Base-by-base conservation (phyloP, 2,329 filamentous ascomycete species). In the Lasiodiplodia citricola region DNA sequence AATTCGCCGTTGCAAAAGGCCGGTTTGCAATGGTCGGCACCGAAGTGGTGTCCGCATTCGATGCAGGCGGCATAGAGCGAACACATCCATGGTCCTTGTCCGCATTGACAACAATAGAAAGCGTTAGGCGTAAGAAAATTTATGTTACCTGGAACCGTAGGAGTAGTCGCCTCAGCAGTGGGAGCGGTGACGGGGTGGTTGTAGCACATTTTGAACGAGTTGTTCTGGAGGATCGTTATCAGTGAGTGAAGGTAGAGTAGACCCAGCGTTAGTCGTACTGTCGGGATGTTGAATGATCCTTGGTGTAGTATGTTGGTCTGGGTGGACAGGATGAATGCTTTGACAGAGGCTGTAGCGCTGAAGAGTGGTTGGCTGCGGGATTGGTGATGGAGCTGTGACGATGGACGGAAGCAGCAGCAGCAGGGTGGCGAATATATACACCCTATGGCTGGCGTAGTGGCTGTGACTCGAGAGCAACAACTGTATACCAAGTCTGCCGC, bases 21-120 rank as follows among this genome's bases (percentile, higher is more conserved):
- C 21, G 63, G 51, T 0, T 11, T 41, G 51, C 63, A 56, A 54
- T 54, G 51, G 3, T 16, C 44, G 6, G 63, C 8, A n/a, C 18
- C 23, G 23, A 66, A 66, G 3, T 55, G 54, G 13, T 67, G 65
- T 25, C 54, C 65, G n/a, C 65, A 58, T 11, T 58, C n/a, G 18
- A 51, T 51, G 14, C 65, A 67, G 21, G 52, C 28, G 2, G 44
- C 13, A 28, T 67, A 67, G 6, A 67, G 54, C 41, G n/a, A 25
- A 10, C 52, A 57, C 7, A 21, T 8, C 37, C n/a, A 58, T 5
- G 65, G 65, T 13, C 54, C 54, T 8, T 58, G 54, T 3, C 54
- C 54, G 25, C 65, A 67, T 18, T 52, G 23, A n/a, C 65, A 67
- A 21, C 65, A 67, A 56, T 56, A 66, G 37, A 56, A 66, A 38